Evolutionary conservation across 805 yeast species (phyloP).

Genomic region (Metschnikowia peoriensis): DNA sequence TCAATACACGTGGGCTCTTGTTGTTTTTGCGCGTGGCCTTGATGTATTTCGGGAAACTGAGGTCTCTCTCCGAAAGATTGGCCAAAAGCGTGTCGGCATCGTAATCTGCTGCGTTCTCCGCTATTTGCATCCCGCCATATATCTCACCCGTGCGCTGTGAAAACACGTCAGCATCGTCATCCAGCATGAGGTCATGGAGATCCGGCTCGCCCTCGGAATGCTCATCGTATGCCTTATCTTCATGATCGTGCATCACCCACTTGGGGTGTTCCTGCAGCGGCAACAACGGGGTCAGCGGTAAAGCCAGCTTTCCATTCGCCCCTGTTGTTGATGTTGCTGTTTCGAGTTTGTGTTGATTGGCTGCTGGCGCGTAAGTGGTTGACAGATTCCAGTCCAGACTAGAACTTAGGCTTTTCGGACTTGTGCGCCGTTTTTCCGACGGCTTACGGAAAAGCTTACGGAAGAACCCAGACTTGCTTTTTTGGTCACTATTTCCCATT

Average conservation of each 20-base stretch:
- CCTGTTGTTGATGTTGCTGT: background rate
- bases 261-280: background rate
- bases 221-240: constrained; percentile 10
- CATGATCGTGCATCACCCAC: background rate
- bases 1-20: constrained; percentile 45
- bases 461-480: background rate
- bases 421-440: background rate
- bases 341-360: background rate
- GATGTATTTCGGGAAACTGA: constrained; percentile 55
- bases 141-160: constrained; percentile 4
- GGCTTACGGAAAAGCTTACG: background rate
- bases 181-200: constrained; percentile 17
- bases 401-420: background rate
- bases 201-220: constrained; percentile 15
- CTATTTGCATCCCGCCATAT: too few species aligned
- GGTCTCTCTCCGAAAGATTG: constrained; percentile 34
- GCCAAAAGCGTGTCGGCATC: constrained; percentile 27
- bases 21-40: constrained; percentile 48
- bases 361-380: background rate
- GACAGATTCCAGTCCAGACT: background rate
- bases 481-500: background rate
- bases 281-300: background rate
- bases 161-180: constrained; percentile 12
- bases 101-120: too few species aligned
- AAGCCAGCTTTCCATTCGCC: background rate